Evolutionary conservation across 192 early-diverging fungal genomes (phyloP).

Genomic region (Coemansia sp.): DNA sequence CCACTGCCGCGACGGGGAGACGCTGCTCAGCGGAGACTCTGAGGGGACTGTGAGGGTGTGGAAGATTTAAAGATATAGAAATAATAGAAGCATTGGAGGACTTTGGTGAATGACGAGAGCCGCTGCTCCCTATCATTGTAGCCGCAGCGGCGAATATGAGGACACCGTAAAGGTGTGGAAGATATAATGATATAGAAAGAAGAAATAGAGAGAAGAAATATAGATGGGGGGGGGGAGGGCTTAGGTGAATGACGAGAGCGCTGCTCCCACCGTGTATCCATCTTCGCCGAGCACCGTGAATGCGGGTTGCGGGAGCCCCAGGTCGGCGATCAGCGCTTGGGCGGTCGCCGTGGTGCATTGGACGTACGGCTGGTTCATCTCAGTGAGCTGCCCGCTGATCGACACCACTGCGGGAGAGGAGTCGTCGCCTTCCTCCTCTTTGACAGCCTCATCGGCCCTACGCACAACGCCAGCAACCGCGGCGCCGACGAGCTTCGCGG

Average conservation of each 20-base stretch:
- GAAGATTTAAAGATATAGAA: constrained; percentile 50
- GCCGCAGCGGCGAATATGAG: too few relatives aligned
- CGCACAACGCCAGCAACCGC: constrained; percentile 61
- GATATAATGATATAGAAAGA: too few relatives aligned
- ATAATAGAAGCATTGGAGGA: background rate
- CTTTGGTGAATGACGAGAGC: too few relatives aligned
- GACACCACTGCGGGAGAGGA: constrained; percentile 23
- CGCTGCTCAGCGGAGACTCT: constrained; percentile 64
- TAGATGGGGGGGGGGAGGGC: too few relatives aligned
- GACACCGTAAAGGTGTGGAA: too few relatives aligned
- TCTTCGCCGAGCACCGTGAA: constrained; percentile 47
- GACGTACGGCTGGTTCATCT: constrained; percentile 56
- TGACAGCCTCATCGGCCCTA: constrained; percentile 21
- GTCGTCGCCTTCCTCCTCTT: background rate
- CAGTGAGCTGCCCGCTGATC: constrained; percentile 50
- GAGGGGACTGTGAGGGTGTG: constrained; percentile 70
- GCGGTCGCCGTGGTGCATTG: constrained; percentile 31
- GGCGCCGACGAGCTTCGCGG: constrained; percentile 78
- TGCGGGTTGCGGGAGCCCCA: constrained; percentile 11
- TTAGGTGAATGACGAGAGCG: constrained; percentile 29
- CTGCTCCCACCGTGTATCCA: constrained; percentile 44
- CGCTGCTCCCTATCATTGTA: too few relatives aligned
- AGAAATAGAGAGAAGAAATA: too few relatives aligned
- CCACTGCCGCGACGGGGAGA: constrained; percentile 2
- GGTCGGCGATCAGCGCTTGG: background rate